Evolutionary conservation across 805 yeast species (phyloP).

Genomic region (Pichia thaimueangensis): DNA sequence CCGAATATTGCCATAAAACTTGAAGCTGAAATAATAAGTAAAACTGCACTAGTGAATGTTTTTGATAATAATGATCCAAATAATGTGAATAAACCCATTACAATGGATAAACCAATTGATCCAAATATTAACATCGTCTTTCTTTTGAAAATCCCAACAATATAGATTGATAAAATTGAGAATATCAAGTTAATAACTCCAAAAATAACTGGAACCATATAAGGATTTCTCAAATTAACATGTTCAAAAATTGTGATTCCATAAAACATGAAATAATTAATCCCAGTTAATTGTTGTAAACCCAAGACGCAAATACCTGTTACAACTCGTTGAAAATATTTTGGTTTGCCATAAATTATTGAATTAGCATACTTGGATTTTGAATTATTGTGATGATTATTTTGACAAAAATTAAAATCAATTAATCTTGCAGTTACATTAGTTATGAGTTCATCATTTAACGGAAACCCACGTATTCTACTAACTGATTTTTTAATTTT

Average conservation of each 20-base stretch:
- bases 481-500: slow-evolving; percentile 20
- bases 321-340: slow-evolving; percentile 22
- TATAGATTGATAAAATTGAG: slow-evolving; percentile 41
- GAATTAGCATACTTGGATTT: slow-evolving; percentile 9
- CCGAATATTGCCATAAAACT: slow-evolving; percentile 60
- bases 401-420: slow-evolving; percentile 8
- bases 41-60: slow-evolving; percentile 37
- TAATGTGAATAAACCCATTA: slow-evolving; percentile 51
- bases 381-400: background rate
- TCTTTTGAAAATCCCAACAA: slow-evolving; percentile 45
- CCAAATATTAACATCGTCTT: slow-evolving; percentile 42
- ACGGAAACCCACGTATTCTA: slow-evolving; percentile 15
- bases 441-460: slow-evolving; percentile 19
- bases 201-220: slow-evolving; percentile 48
- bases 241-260: slow-evolving; percentile 50
- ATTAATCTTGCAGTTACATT: slow-evolving; percentile 19
- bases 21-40: slow-evolving; percentile 53
- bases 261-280: slow-evolving; percentile 62
- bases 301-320: slow-evolving; percentile 27
- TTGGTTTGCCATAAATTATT: slow-evolving; percentile 26
- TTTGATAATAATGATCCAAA: slow-evolving; percentile 42
- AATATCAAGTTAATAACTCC: slow-evolving; percentile 49
- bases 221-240: slow-evolving; percentile 50
- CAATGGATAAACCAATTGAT: slow-evolving; percentile 40
- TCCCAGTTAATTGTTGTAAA: slow-evolving; percentile 52